phyloP scores from a whole-genome alignment of 1,284 basidiomycete genomes.

The Marasmius oreades region DNA sequence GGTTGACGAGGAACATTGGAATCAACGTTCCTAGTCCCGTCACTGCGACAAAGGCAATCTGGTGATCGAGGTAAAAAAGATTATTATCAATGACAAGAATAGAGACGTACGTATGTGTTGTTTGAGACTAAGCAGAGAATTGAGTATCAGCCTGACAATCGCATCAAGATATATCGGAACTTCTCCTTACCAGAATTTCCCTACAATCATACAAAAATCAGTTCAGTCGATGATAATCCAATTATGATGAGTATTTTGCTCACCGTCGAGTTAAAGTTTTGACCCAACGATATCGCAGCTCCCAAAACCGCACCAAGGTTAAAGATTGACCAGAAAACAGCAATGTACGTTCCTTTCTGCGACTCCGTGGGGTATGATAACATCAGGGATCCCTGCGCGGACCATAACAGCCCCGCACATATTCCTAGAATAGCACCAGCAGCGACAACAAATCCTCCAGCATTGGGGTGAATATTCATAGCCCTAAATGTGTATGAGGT shows the following conservation, averaged over 20 bases:
- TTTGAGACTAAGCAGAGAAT: conserved; percentile 39
- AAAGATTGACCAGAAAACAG: conserved; percentile 69
- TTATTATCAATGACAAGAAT: neutral
- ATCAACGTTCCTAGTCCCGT: conserved; percentile 63
- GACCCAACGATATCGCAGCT: conserved; percentile 9
- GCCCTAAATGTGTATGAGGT: neutral
- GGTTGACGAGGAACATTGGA: conserved; percentile 66
- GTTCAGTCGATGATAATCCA: neutral
- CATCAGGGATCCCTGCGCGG: conserved; percentile 64
- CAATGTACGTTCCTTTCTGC: conserved; percentile 60
- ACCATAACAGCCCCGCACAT: conserved; percentile 62
- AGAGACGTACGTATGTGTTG: conserved; percentile 55
- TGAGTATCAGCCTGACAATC: conserved; percentile 2
- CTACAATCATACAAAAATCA: neutral
- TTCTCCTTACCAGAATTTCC: neutral
- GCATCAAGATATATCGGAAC: conserved; percentile 25
- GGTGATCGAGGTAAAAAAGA: neutral
- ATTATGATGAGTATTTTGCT: neutral
- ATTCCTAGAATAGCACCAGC: conserved; percentile 62
- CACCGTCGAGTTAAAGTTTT: conserved; percentile 10
- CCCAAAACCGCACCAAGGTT: conserved; percentile 66
- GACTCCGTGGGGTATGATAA: conserved; percentile 58
- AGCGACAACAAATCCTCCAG: conserved; percentile 65
- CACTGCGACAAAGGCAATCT: conserved; percentile 73
- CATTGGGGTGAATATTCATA: conserved; percentile 47